phyloP scores from a whole-genome alignment of 148 eudicot species.

The Salicornia ramosissima region DNA sequence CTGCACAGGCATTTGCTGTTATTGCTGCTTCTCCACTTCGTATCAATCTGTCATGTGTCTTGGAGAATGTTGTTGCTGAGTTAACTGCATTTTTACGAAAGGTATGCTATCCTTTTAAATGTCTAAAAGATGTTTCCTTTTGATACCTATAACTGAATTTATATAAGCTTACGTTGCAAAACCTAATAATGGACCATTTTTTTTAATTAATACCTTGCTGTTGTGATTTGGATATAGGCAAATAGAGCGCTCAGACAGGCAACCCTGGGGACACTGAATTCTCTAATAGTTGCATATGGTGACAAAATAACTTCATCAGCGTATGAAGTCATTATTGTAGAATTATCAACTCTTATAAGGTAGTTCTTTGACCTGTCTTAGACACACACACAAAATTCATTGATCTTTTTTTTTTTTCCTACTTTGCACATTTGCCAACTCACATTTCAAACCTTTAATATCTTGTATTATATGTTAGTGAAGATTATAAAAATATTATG shows the following conservation, averaged over 20 bases:
- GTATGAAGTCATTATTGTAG: slow-evolving; percentile 90
- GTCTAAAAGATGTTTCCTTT: not conserved
- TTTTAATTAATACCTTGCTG: slow-evolving; percentile 17
- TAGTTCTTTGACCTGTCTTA: slow-evolving; percentile 19
- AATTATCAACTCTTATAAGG: slow-evolving; percentile 93
- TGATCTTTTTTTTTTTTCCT: too few relatives aligned
- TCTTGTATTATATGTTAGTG: too few relatives aligned
- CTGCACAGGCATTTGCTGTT: slow-evolving; percentile 81
- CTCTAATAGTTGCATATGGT: slow-evolving; percentile 82
- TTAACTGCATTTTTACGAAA: slow-evolving; percentile 88
- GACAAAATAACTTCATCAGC: slow-evolving; percentile 87
- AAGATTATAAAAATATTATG: too few relatives aligned
- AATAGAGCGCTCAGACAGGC: slow-evolving; percentile 94
- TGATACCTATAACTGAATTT: not conserved
- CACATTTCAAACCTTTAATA: too few relatives aligned
- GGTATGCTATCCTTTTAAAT: slow-evolving; percentile 37
- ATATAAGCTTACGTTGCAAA: not conserved
- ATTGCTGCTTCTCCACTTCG: slow-evolving; percentile 88
- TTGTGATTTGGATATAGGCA: slow-evolving; percentile 47
- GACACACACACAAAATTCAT: too few relatives aligned
- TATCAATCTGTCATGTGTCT: slow-evolving; percentile 75
- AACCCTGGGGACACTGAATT: slow-evolving; percentile 86
- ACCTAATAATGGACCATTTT: not conserved
- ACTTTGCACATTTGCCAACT: too few relatives aligned
- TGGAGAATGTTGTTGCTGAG: slow-evolving; percentile 82